These are phyloP conservation scores for Chaetomiaceae sp. DNA, from an alignment of 2,329 filamentous ascomycete genomes.

Conservation along the genomic window DNA sequence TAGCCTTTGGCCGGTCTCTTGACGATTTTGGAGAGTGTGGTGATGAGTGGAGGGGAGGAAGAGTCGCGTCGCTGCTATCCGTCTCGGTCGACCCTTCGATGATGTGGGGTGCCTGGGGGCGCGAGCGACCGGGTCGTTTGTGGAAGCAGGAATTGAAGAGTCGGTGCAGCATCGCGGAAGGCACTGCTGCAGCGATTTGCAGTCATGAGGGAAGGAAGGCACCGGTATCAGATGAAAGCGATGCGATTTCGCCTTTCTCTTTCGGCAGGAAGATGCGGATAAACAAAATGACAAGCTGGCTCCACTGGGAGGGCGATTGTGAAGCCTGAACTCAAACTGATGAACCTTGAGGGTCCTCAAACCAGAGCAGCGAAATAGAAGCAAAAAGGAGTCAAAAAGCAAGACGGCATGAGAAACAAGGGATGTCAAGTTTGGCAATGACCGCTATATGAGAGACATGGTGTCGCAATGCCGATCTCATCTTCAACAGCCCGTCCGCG, in stretches of 20 bases:
- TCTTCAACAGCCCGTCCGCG: conserved; percentile 22
- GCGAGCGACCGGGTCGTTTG: conserved; percentile 14
- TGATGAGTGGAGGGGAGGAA: not conserved
- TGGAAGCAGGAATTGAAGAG: conserved; percentile 25
- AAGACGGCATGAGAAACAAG: conserved; percentile 1
- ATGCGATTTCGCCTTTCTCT: not conserved
- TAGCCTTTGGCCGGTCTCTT: not conserved
- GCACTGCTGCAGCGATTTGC: not conserved
- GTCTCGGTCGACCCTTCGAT: conserved; percentile 21
- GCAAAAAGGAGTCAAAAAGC: not conserved
- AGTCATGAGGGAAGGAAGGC: not conserved
- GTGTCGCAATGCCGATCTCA: conserved; percentile 26
- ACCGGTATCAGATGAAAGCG: not conserved
- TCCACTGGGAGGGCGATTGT: conserved; percentile 17
- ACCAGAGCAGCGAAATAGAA: not conserved
- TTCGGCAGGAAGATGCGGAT: not conserved
- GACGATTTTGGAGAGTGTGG: conserved; percentile 1
- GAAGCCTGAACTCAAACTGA: not conserved
- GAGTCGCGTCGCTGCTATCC: conserved; percentile 19
- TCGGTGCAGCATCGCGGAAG: conserved; percentile 17
- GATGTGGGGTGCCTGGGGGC: conserved; percentile 13
- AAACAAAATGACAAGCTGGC: conserved; percentile 3
- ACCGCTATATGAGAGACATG: conserved; percentile 26
- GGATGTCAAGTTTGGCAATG: conserved; percentile 10
- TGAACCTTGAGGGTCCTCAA: not conserved